Conservation (phyloP, 208 protist species). For the Crithidia fasciculata region DNA sequence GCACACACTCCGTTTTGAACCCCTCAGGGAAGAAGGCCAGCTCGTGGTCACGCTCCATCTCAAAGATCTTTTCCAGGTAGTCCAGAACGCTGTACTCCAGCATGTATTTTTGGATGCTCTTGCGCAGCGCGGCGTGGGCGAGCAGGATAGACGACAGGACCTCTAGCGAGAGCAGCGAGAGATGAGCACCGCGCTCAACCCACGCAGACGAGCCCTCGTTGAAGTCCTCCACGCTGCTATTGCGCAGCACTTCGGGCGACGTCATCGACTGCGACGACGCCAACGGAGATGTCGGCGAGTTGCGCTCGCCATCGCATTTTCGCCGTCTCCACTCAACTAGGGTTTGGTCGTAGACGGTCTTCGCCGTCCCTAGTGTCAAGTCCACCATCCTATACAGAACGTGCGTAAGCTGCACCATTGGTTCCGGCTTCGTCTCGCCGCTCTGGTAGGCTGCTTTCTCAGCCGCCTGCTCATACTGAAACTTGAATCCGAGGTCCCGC, state of each 20-base stretch:
- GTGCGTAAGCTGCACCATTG: constrained; percentile 60
- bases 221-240: constrained; percentile 85
- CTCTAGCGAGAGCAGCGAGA: constrained; percentile 62
- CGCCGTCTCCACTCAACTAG: constrained; percentile 31
- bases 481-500: constrained; percentile 66
- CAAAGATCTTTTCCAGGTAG: constrained; percentile 68
- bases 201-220: constrained; percentile 72
- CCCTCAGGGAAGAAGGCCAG: constrained; percentile 78
- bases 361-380: constrained; percentile 59
- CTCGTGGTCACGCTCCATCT: constrained; percentile 74
- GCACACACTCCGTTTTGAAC: constrained; percentile 77
- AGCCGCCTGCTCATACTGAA: constrained; percentile 83
- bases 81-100: constrained; percentile 49
- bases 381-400: constrained; percentile 77
- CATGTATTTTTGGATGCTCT: constrained; percentile 65
- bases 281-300: constrained; percentile 12
- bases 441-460: constrained; percentile 72
- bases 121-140: constrained; percentile 43
- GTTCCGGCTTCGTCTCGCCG: constrained; percentile 43
- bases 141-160: constrained; percentile 66
- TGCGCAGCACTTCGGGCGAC: constrained; percentile 44
- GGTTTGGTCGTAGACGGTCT: constrained; percentile 46
- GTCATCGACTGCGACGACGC: constrained; percentile 31
- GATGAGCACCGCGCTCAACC: constrained; percentile 69
- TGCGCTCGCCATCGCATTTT: constrained; percentile 23